Conservation (phyloP, 163 green algal species). For the Coccomyxa subellipsoidea region DNA sequence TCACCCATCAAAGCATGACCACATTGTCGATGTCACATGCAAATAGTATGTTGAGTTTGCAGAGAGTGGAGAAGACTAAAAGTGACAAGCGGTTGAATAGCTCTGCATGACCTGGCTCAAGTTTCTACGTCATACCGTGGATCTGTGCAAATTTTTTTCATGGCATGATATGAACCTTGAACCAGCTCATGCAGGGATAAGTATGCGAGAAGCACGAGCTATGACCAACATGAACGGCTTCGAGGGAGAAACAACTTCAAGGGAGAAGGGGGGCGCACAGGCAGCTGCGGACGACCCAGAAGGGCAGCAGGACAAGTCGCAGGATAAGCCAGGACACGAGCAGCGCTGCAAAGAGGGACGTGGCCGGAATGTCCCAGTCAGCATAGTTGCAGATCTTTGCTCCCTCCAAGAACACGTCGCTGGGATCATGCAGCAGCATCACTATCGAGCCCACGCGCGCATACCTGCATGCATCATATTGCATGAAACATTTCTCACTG, state of each 20-base stretch:
- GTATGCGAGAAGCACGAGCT: no score
- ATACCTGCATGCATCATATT: conserved; percentile 50
- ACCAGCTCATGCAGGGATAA: no score
- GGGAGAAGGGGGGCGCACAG: background rate
- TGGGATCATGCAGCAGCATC: conserved; percentile 78
- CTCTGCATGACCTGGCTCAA: background rate
- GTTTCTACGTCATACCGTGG: no score
- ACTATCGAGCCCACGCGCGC: conserved; percentile 66
- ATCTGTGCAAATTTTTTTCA: no score
- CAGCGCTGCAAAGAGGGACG: conserved; percentile 59
- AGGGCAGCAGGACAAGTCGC: conserved; percentile 65
- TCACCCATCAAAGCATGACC: background rate
- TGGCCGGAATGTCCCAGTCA: conserved; percentile 36
- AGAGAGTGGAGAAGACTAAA: background rate
- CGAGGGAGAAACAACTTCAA: background rate
- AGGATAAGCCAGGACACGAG: conserved; percentile 57
- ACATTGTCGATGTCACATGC: background rate
- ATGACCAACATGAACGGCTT: no score
- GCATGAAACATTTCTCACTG: background rate
- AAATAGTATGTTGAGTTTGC: background rate
- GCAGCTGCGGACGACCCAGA: conserved; percentile 57
- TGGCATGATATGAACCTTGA: no score
- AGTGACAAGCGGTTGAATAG: background rate
- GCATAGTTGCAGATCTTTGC: conserved; percentile 76
- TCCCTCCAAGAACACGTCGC: conserved; percentile 75